These are phyloP conservation scores for maize (Zea mays) DNA, from an alignment of 176 grass and related monocot species.

Conservation along the genomic window DNA sequence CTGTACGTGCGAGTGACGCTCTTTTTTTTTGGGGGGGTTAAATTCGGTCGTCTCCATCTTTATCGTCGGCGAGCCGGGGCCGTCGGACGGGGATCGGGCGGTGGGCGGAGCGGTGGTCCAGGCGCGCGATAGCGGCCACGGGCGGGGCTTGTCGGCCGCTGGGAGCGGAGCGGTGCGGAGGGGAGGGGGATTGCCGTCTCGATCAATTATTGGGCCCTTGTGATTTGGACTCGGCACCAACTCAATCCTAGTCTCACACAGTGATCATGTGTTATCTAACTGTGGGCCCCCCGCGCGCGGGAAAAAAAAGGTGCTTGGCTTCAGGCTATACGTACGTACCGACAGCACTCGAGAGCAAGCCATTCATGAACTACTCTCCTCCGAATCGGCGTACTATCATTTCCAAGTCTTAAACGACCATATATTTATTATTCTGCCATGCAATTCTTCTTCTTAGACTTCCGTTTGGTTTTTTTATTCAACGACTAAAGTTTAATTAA, in stretches of 20 bases:
- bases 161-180: conserved; percentile 24
- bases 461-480: no score
- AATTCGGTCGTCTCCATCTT: conserved; percentile 11
- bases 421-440: background rate
- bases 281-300: conserved; percentile 42
- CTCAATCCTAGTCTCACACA: conserved; percentile 63
- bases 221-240: conserved; percentile 71
- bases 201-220: conserved; percentile 75
- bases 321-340: conserved; percentile 11
- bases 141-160: conserved; percentile 60
- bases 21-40: background rate
- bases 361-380: background rate
- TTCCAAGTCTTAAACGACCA: background rate
- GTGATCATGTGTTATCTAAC: conserved; percentile 65
- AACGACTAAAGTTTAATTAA: no score
- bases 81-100: conserved; percentile 55
- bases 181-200: conserved; percentile 41
- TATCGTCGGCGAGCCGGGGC: conserved; percentile 16
- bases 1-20: background rate
- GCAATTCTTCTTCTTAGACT: background rate
- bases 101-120: conserved; percentile 44
- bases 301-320: conserved; percentile 42
- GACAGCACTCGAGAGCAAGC: background rate
- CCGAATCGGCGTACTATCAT: background rate
- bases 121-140: conserved; percentile 33